Evolutionary conservation across 2,329 filamentous ascomycete species (phyloP), one percentile per base, ranked within the genome.

Genomic region (Elsinoe ampelina): DNA sequence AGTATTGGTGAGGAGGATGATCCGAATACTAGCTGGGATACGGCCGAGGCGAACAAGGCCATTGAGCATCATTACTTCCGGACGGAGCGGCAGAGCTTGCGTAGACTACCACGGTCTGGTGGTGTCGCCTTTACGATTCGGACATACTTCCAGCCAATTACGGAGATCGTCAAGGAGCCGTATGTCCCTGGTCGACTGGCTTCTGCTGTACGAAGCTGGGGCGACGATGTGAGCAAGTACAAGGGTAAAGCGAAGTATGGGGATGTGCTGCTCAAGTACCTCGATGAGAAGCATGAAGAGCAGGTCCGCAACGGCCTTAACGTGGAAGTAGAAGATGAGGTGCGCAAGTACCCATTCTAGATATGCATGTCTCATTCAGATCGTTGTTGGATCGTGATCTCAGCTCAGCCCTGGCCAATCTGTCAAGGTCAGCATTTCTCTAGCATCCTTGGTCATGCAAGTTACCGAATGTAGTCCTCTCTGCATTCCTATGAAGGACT

Each of bases 131-230:
- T 92, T 64, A 91, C 87, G 0, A 89, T 92, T 52, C 75, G 87
- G 11, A 92, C 87, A 0, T 92, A 92, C 68, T 90, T 92, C 65
- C 80, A 84, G 58, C 86, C 85, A 0, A 71, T 92, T 30, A 83
- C 77, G 0, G 81, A 84, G 13, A 79, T 92, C 58, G 82, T 73
- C 0, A 69, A 81, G 67, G 87, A 92, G 71, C 80, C 83, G 15
- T 87, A 87, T 67, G 87, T 95, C 0, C 88, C 89, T 0, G 88
- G 89, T 0, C 71, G 89, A 34, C 68, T 95, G 64, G 89, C 89
- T 1, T 88, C 85, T 63, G 88, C 87, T 4, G 73, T 95, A 3
- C 75, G 89, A 38, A 92, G 87, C 68, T 93, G 89, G 89, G 87
- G 85, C 1, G 82, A 85, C 42, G 84, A 89, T 71, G 87, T 93